A percentile compares a stretch with the other conserved stretches of the same genome.
These are phyloP conservation scores for Lactarius sanguifluus DNA, from an alignment of 768 basidiomycete genomes.

Conservation along the genomic window DNA sequence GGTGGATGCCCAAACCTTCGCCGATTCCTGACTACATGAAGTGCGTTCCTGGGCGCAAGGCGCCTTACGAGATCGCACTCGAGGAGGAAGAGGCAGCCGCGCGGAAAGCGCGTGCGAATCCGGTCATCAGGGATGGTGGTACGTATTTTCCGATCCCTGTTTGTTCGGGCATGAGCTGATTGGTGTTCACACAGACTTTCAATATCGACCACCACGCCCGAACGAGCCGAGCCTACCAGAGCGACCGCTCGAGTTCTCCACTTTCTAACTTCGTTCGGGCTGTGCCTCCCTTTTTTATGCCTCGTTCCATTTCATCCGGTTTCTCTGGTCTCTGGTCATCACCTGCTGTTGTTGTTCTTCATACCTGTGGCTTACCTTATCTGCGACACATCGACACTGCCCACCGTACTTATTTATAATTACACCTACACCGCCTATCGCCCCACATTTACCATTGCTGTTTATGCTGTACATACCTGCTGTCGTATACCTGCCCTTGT, in stretches of 20 bases:
- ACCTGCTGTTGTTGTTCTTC: conserved; percentile 21
- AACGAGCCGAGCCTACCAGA: conserved; percentile 46
- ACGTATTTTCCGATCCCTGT: not conserved
- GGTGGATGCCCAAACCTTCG: conserved; percentile 68
- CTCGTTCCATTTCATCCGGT: not conserved
- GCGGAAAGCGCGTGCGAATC: conserved; percentile 52
- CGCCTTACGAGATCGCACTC: conserved; percentile 66
- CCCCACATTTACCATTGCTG: not conserved
- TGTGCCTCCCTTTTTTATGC: not conserved
- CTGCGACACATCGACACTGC: conserved; percentile 18
- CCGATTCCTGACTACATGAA: conserved; percentile 43
- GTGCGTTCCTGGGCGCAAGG: conserved; percentile 65
- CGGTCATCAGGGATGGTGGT: conserved; percentile 61
- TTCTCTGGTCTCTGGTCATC: conserved; percentile 7
- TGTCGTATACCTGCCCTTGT: conserved; percentile 20
- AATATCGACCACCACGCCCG: conserved; percentile 58
- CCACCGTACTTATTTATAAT: conserved; percentile 14
- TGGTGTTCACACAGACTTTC: conserved; percentile 48
- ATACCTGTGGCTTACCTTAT: conserved; percentile 14
- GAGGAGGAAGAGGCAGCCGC: conserved; percentile 63
- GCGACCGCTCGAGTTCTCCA: conserved; percentile 55
- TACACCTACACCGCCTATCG: not conserved
- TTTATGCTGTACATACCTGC: conserved; percentile 27
- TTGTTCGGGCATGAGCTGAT: not conserved
- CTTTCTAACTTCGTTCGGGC: conserved; percentile 47